phyloP scores from a whole-genome alignment of 495 filamentous ascomycete genomes.

The Penicillium riverlandense region DNA sequence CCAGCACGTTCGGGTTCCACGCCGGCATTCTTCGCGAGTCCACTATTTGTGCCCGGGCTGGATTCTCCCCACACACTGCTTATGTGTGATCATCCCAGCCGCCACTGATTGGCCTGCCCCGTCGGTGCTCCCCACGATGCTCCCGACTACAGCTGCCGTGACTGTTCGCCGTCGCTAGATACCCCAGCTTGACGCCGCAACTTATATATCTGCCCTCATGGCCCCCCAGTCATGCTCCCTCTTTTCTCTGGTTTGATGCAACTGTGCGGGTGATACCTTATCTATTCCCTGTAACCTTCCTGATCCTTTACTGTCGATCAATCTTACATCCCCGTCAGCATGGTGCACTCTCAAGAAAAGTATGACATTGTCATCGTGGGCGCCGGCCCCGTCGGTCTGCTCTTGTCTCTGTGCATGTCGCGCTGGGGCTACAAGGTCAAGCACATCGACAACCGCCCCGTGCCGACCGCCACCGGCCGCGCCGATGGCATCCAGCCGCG shows the following conservation, averaged over 20 bases:
- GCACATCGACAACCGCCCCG: constrained; percentile 58
- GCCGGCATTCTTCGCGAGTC: constrained; percentile 15
- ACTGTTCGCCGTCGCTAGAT: constrained; percentile 25
- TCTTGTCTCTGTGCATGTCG: constrained; percentile 74
- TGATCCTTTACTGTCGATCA: background rate
- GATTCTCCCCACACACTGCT: background rate
- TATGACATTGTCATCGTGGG: constrained; percentile 81
- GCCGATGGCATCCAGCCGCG: constrained; percentile 73
- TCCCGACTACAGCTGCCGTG: constrained; percentile 38
- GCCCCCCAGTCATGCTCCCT: constrained; percentile 4
- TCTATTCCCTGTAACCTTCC: background rate
- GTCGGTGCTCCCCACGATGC: constrained; percentile 21
- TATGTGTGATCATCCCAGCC: background rate
- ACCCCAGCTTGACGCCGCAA: constrained; percentile 10
- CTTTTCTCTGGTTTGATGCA: too few relatives aligned
- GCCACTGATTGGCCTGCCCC: constrained; percentile 9
- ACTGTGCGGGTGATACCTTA: constrained; percentile 1
- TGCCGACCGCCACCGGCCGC: constrained; percentile 58
- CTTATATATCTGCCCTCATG: constrained; percentile 26
- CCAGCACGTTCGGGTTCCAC: constrained; percentile 14
- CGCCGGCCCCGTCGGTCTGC: constrained; percentile 80
- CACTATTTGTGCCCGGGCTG: background rate
- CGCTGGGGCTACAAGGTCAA: constrained; percentile 64
- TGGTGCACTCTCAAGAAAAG: constrained; percentile 33
- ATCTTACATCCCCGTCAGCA: constrained; percentile 9